phyloP scores from a whole-genome alignment of 2,329 filamentous ascomycete genomes.

The Claviceps arundinis region DNA sequence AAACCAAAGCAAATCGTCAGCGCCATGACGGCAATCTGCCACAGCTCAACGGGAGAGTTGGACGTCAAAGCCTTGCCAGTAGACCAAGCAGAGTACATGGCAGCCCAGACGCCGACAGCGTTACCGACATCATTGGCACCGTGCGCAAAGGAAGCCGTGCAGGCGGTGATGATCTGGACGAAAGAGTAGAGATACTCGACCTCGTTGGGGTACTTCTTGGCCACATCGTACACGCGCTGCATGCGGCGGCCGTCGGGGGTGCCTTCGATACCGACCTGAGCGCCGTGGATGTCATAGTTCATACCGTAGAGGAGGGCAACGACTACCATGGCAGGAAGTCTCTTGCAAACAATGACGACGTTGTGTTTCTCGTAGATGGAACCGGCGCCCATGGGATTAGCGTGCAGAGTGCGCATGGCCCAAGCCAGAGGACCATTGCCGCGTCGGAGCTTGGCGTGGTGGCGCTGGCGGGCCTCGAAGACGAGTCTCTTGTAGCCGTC shows the following conservation, averaged over 20 bases:
- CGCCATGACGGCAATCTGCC: slow-evolving; percentile 62
- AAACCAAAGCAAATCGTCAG: slow-evolving; percentile 52
- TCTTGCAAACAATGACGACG: slow-evolving; percentile 47
- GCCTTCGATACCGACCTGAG: slow-evolving; percentile 10
- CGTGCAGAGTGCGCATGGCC: slow-evolving; percentile 65
- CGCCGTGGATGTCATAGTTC: slow-evolving; percentile 65
- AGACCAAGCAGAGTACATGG: slow-evolving; percentile 52
- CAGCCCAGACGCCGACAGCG: slow-evolving; percentile 56
- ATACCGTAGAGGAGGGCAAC: slow-evolving; percentile 56
- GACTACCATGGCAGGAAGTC: slow-evolving; percentile 54
- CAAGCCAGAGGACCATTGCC: slow-evolving; percentile 59
- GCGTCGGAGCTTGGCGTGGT: slow-evolving; percentile 50
- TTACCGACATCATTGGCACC: slow-evolving; percentile 69
- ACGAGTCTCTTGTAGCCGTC: slow-evolving; percentile 48
- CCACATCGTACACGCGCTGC: slow-evolving; percentile 47
- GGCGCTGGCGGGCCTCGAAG: slow-evolving; percentile 38
- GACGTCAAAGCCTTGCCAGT: slow-evolving; percentile 46
- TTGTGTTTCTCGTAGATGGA: slow-evolving; percentile 64
- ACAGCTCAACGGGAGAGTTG: slow-evolving; percentile 55
- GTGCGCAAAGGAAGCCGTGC: slow-evolving; percentile 62
- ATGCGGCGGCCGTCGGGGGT: slow-evolving; percentile 12
- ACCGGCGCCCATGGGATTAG: slow-evolving; percentile 60
- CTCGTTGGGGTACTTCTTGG: slow-evolving; percentile 54
- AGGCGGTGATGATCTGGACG: slow-evolving; percentile 53
- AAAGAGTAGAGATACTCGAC: slow-evolving; percentile 59